Base-by-base conservation (phyloP, 129 eudicot species). In the Dittrichia graveolens region DNA sequence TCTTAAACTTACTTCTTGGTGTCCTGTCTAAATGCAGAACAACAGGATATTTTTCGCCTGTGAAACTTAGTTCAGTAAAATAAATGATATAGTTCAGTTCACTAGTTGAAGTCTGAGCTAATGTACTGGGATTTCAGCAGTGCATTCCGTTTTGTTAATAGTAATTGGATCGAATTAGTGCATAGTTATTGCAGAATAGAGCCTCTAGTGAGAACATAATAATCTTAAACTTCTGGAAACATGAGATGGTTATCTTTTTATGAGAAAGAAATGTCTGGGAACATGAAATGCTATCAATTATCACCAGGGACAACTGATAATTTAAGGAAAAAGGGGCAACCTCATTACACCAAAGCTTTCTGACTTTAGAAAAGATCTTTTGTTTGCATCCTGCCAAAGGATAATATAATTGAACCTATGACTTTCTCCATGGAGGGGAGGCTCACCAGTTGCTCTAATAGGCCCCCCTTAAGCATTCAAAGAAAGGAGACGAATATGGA, bases 11-110 rank as follows among this genome's bases (percentile, higher is more conserved):
- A 14, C 15, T 58, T 58, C 14, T 58, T 3, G 35, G 24, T 10
- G 12, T 60, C 65, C 9, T 60, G 40, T 31, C 63, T 57, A 31
- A 6, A 31, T 57, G 65, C 44, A 35, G 65, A 38, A 38, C 40
- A 37, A 9, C 65, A 59, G 43, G 43, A 4, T 59, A 35, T 59
- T 59, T 34, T 34, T 37, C 9, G 2, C 9, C 12, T 1, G 4
- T 58, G 63, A 58, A 24, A 58, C 14, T 8, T 58, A 67, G 19
- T 48, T 13, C 19, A 65, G 43, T 67, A 31, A 47, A 67, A 48
- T 48, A 14, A 45, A 45, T 65, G 18, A 66, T 13, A 49, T 66
- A 66, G 72, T 46, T 66, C 37, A 66, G 44, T 12, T 44, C 18
- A 44, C 14, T 11, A 66, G 12, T 46, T 47, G 24, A 66, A 47